Evolutionary conservation across 169 alveolate species (phyloP), one percentile per base, ranked within the genome.

Genomic region (Plasmodium gonderi): DNA sequence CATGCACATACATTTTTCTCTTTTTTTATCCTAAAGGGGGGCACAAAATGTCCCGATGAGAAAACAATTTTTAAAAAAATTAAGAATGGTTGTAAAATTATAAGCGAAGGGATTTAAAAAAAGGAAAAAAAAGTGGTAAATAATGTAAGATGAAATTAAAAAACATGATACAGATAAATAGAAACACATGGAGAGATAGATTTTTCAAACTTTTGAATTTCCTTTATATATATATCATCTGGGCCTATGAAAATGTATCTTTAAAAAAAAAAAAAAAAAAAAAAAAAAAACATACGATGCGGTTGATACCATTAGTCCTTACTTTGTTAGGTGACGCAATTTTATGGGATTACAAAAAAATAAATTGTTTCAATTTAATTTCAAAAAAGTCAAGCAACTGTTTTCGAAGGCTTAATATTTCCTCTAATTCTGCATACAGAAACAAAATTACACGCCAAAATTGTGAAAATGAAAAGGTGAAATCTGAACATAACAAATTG

Each of bases 241-340:
- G 45, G 33, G 68, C 60, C 20, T 20, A 42, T 31, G 23, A 80
- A 38, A 80, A 80, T 80, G 79, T 44, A 80, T 80, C 49, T 80
- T 60, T 65, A 80, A 80, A 64, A n/a, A n/a, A n/a, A n/a, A n/a
- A n/a, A n/a, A n/a, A n/a, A n/a, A n/a, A n/a, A n/a, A n/a, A n/a
- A n/a, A n/a, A n/a, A n/a, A n/a, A n/a, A n/a, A n/a, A 82, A 47
- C 72, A 45, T 67, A 82, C 40, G 69, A 85, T 85, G 80, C 79
- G 78, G 51, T 72, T 64, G 72, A 85, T 85, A 74, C 69, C 49
- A 74, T 29, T 33, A 40, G 72, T 72, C 67, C 47, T 54, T 38
- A 29, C 33, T 40, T n/a, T 68, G 33, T 75, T 75, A 74, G 31
- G 29, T 38, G 79, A 74, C 64, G 7, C 67, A 76, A 40, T 85